Conservation (phyloP, 2,329 filamentous ascomycete genomes). For the Sordariomycetes sp. region DNA sequence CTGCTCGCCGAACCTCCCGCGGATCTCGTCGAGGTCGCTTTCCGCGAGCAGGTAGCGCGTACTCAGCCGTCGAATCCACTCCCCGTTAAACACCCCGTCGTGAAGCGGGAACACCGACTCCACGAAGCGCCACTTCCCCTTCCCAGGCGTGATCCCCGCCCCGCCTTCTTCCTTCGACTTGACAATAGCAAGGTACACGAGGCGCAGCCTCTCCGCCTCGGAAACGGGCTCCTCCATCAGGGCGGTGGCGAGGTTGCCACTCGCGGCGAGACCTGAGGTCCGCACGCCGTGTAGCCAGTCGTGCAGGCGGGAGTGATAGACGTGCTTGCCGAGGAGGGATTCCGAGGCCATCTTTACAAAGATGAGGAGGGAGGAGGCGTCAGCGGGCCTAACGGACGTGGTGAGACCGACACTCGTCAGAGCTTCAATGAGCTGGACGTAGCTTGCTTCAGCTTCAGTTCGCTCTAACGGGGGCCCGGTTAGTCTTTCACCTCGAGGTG, state of each 20-base stretch:
- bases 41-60: constrained; percentile 55
- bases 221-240: constrained; percentile 65
- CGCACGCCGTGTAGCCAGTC: constrained; percentile 91
- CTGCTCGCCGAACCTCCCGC: constrained; percentile 65
- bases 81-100: constrained; percentile 60
- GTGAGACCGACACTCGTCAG: constrained; percentile 70
- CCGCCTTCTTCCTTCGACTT: constrained; percentile 62
- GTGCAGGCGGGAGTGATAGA: constrained; percentile 77
- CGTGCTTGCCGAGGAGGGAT: constrained; percentile 60
- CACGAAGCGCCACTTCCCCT: constrained; percentile 60
- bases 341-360: constrained; percentile 72
- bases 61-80: constrained; percentile 64
- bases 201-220: constrained; percentile 76
- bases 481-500: neutral
- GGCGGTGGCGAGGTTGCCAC: constrained; percentile 51
- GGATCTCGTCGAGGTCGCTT: constrained; percentile 58
- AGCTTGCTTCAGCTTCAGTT: constrained; percentile 56
- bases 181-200: constrained; percentile 77
- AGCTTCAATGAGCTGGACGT: constrained; percentile 63
- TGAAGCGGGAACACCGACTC: constrained; percentile 68
- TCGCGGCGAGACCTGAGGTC: constrained; percentile 58
- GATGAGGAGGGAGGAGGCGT: constrained; percentile 61
- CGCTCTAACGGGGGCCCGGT: constrained; percentile 37
- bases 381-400: constrained; percentile 75
- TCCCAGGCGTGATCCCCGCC: constrained; percentile 59